Base-by-base conservation (phyloP, 2,329 filamentous ascomycete genomes). In the Emergomyces orientalis region DNA sequence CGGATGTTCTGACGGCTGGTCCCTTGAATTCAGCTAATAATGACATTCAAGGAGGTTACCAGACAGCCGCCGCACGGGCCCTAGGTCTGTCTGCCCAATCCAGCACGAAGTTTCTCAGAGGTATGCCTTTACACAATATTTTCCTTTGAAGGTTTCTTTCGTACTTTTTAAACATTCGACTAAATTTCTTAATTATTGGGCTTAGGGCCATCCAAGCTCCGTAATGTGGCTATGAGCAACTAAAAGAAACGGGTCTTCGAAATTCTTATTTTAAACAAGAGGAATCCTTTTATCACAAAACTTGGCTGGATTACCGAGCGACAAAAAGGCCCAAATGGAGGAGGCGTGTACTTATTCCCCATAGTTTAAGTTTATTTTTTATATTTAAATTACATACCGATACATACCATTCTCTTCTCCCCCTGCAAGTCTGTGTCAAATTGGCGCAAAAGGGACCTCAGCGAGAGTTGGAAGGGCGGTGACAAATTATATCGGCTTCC, bases 1-100 rank as follows among this genome's bases (percentile, higher is more conserved):
- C 74, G 76, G 79, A 78, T 76, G 74, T 78, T 80, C 79, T 81
- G 79, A 84, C 78, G 79, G 79, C 80, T 80, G 75, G 77, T 79
- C 80, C 74, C 65, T 68, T 74, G 69, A 69, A 70, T 69, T 69
- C 71, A 67, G 69, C 70, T 71, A 68, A 72, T 69, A 70, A 71
- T 71, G 72, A 68, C 69, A 66, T 41, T 56, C 61, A 63, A 52
- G 62, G 70, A 66, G 68, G 69, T 70, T 68, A 67, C 71, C 67
- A 70, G 70, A 68, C 68, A 70, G 68, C 67, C 69, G 68, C 71
- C 67, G 68, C 70, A 65, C 65, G 69, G 69, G 67, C 70, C 69
- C 60, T 68, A 64, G 67, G 66, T 65, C 69, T 65, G 68, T 65
- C 68, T 71, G 68, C 67, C 70, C 70, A 70, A 71, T 70, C 67